phyloP scores from a whole-genome alignment of 2,329 filamentous ascomycete genomes.

The Diplodia mutila region DNA sequence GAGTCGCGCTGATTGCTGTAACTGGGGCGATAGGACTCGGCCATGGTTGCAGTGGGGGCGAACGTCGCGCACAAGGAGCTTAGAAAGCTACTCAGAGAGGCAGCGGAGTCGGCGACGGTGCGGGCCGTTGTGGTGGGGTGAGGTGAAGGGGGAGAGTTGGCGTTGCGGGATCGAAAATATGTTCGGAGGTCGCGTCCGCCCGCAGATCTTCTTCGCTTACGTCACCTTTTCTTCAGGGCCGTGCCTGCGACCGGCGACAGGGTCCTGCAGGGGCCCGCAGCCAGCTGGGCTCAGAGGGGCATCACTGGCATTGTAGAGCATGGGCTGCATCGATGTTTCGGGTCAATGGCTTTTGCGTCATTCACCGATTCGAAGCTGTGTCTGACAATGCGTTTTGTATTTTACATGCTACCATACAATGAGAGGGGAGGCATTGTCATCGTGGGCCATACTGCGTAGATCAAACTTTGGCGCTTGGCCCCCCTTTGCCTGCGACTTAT shows the following conservation, averaged over 20 bases:
- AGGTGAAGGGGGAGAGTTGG: background rate
- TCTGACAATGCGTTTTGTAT: background rate
- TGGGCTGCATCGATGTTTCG: background rate
- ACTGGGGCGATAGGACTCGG: conserved; percentile 24
- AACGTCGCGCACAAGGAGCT: background rate
- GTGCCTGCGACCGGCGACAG: conserved; percentile 13
- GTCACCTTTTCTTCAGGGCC: conserved; percentile 18
- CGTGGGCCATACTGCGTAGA: too few relatives aligned
- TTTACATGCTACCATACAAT: too few relatives aligned
- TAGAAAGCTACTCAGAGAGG: background rate
- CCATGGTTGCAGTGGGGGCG: conserved; percentile 2
- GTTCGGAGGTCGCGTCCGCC: conserved; percentile 21
- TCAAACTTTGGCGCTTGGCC: too few relatives aligned
- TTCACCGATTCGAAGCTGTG: background rate
- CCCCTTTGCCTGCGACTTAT: background rate
- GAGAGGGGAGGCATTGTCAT: too few relatives aligned
- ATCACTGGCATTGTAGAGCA: background rate
- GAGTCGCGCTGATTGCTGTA: conserved; percentile 18
- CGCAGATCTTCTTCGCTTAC: conserved; percentile 20
- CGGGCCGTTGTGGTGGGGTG: conserved; percentile 1
- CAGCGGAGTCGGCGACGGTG: background rate
- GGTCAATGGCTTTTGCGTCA: background rate
- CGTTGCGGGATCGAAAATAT: conserved; percentile 21
- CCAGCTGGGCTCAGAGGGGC: background rate
- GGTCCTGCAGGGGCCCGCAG: conserved; percentile 2